phyloP scores from a whole-genome alignment of 768 basidiomycete species.

The Suillus bovinus region DNA sequence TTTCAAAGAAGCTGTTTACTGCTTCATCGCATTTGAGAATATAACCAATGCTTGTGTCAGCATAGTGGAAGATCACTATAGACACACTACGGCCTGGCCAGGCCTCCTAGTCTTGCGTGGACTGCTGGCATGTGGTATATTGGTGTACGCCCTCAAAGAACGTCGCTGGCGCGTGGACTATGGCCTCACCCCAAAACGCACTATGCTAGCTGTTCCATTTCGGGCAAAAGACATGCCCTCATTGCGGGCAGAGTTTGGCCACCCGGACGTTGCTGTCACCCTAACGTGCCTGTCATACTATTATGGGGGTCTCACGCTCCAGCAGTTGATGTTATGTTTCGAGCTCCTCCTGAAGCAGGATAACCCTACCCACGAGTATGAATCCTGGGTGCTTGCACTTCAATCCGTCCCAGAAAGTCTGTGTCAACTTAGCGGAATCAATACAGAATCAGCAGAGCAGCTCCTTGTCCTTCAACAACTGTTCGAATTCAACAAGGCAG shows the following conservation, averaged over 20 bases:
- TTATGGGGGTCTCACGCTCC: constrained; percentile 33
- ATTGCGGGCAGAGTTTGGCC: constrained; percentile 39
- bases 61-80: constrained; percentile 13
- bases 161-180: constrained; percentile 42
- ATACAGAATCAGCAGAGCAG: constrained; percentile 31
- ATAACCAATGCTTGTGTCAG: background rate
- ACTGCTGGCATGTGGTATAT: constrained; percentile 32
- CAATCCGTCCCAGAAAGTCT: constrained; percentile 22
- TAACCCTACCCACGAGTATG: constrained; percentile 34
- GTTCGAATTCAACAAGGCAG: constrained; percentile 29
- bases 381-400: constrained; percentile 28
- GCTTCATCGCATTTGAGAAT: constrained; percentile 25
- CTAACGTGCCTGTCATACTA: constrained; percentile 41
- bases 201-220: constrained; percentile 39
- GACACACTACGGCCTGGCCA: constrained; percentile 16
- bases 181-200: constrained; percentile 33
- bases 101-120: constrained; percentile 36
- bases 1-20: constrained; percentile 14
- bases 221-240: constrained; percentile 40
- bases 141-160: constrained; percentile 32
- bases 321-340: constrained; percentile 32
- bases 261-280: constrained; percentile 36
- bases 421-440: constrained; percentile 21
- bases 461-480: constrained; percentile 26
- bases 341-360: constrained; percentile 30